These are phyloP conservation scores for Wickerhamiella parazyma DNA, from an alignment of 805 yeast genomes.

Conservation along the genomic window DNA sequence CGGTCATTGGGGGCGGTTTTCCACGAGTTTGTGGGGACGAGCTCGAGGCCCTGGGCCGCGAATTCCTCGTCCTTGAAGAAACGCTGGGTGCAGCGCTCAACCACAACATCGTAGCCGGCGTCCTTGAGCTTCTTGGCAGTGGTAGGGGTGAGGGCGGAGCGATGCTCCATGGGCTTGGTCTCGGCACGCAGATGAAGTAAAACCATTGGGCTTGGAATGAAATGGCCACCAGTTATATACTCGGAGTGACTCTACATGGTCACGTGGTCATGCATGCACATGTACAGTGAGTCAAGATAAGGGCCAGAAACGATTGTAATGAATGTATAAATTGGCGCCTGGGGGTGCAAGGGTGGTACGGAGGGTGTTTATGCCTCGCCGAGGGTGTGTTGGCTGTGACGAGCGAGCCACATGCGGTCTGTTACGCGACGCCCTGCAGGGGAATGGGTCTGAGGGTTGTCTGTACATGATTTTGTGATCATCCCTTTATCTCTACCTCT, in stretches of 20 bases:
- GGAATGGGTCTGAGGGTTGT: no score
- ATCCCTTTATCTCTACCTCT: no score
- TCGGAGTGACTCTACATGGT: not conserved
- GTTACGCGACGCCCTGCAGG: no score
- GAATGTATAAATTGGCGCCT: no score
- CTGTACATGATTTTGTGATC: no score
- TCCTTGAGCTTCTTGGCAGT: slow-evolving; percentile 63
- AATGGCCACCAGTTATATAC: not conserved
- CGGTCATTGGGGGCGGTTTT: slow-evolving; percentile 78
- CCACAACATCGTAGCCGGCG: slow-evolving; percentile 73
- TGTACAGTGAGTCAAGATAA: not conserved
- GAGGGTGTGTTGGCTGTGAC: no score
- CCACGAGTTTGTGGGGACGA: slow-evolving; percentile 94
- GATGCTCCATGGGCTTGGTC: slow-evolving; percentile 90
- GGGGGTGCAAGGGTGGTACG: no score
- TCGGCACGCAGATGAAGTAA: slow-evolving; percentile 89
- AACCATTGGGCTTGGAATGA: slow-evolving; percentile 1
- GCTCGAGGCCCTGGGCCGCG: slow-evolving; percentile 60
- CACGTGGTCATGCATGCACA: not conserved
- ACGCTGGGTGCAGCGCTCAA: slow-evolving; percentile 78
- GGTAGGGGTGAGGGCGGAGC: slow-evolving; percentile 92
- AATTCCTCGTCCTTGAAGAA: slow-evolving; percentile 69
- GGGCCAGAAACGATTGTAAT: not conserved
- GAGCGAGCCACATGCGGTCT: no score
- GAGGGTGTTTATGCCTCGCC: no score